Evolutionary conservation across 768 basidiomycete species (phyloP).

Genomic region (Baorangia bicolor): DNA sequence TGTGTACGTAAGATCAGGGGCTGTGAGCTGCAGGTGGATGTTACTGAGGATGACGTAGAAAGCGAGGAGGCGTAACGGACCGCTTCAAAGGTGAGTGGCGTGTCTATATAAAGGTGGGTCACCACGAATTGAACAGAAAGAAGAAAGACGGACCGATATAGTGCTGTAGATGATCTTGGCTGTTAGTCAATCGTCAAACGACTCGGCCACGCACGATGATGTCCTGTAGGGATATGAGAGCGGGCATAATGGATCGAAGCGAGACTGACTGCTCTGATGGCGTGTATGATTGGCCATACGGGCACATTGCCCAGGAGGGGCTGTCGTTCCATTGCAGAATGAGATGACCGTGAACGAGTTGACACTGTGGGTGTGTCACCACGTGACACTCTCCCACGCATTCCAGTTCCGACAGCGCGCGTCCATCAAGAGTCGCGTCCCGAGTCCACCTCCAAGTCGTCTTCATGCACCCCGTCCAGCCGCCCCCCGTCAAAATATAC

Average conservation of each 20-base stretch:
- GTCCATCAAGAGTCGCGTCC: constrained; percentile 33
- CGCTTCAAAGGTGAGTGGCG: constrained; percentile 79
- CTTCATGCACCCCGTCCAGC: constrained; percentile 37
- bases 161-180: constrained; percentile 41
- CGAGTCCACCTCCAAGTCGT: constrained; percentile 18
- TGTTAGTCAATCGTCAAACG: constrained; percentile 1
- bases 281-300: constrained; percentile 81
- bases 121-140: neutral
- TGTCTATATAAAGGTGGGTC: constrained; percentile 49
- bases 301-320: constrained; percentile 52
- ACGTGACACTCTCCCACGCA: constrained; percentile 19
- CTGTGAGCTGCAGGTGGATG: constrained; percentile 53
- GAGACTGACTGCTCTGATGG: constrained; percentile 56
- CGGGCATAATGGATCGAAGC: too few relatives aligned
- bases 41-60: constrained; percentile 10
- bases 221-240: constrained; percentile 47
- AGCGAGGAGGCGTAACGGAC: constrained; percentile 40
- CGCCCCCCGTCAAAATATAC: constrained; percentile 76
- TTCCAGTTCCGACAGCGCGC: constrained; percentile 36
- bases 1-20: constrained; percentile 89
- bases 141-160: constrained; percentile 57
- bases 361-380: neutral
- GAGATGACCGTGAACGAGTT: too few relatives aligned
- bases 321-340: constrained; percentile 32
- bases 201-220: constrained; percentile 46